These are phyloP conservation scores for Naganishia sp. DNA, from an alignment of 1,284 basidiomycete species.

Conservation along the genomic window DNA sequence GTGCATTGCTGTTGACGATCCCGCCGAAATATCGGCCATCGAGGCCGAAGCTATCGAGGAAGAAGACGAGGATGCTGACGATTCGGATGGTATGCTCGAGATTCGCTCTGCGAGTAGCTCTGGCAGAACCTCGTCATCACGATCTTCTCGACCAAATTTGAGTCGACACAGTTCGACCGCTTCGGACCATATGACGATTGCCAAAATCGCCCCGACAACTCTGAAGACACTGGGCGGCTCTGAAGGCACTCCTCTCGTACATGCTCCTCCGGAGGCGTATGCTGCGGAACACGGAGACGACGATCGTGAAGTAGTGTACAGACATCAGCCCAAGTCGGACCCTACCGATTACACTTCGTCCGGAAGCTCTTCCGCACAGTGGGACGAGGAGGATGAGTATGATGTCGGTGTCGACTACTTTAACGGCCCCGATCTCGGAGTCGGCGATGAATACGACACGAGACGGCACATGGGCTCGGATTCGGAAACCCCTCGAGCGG, in stretches of 20 bases:
- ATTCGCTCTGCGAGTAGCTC: constrained; percentile 56
- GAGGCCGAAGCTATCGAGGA: constrained; percentile 41
- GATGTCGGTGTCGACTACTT: constrained; percentile 63
- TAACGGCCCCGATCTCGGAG: constrained; percentile 60
- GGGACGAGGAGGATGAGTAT: constrained; percentile 58
- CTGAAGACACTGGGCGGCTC: constrained; percentile 69
- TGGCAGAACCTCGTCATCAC: constrained; percentile 37
- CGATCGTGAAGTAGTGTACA: constrained; percentile 45
- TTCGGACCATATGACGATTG: constrained; percentile 76
- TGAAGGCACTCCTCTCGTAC: constrained; percentile 62
- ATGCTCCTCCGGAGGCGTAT: constrained; percentile 63
- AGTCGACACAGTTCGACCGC: constrained; percentile 44
- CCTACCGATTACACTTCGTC: constrained; percentile 13
- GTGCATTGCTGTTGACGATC: constrained; percentile 80
- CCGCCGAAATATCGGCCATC: constrained; percentile 39
- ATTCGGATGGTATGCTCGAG: constrained; percentile 67
- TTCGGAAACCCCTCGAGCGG: constrained; percentile 32
- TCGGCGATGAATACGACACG: constrained; percentile 43
- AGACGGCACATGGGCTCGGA: constrained; percentile 26
- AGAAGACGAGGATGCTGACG: constrained; percentile 58
- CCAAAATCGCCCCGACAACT: constrained; percentile 88
- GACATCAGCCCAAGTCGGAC: constrained; percentile 12
- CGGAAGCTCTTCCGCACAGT: constrained; percentile 27
- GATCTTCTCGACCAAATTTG: constrained; percentile 44
- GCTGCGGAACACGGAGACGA: constrained; percentile 51